phyloP scores from a whole-genome alignment of 1,139 yeast genomes.

The Chernovozyma sophiae-reginae region DNA sequence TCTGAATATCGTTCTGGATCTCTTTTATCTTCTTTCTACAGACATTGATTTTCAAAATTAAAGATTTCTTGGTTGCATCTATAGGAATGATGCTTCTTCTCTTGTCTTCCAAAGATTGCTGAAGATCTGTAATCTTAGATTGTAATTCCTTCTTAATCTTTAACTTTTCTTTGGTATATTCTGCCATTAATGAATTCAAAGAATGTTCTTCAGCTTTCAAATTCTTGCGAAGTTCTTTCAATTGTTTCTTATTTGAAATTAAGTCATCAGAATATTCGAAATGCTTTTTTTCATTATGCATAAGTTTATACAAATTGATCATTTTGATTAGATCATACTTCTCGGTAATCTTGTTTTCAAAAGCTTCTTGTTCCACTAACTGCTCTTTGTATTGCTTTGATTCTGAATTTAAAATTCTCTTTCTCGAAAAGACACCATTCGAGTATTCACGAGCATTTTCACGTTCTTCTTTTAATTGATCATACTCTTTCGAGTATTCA shows the following conservation, averaged over 20 bases:
- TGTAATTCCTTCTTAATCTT: slow-evolving; percentile 35
- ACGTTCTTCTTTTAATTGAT: slow-evolving; percentile 57
- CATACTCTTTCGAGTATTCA: slow-evolving; percentile 66
- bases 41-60: slow-evolving; percentile 43
- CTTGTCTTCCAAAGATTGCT: slow-evolving; percentile 39
- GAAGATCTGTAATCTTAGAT: slow-evolving; percentile 34
- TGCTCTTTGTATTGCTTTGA: slow-evolving; percentile 79
- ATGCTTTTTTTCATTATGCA: slow-evolving; percentile 56
- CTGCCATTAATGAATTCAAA: slow-evolving; percentile 31
- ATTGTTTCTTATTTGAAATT: slow-evolving; percentile 16
- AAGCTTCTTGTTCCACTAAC: slow-evolving; percentile 65
- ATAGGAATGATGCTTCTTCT: slow-evolving; percentile 54
- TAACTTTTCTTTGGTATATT: slow-evolving; percentile 46
- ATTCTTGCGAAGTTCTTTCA: slow-evolving; percentile 20
- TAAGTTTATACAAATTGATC: slow-evolving; percentile 62
- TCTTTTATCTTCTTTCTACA: slow-evolving; percentile 52
- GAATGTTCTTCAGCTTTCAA: slow-evolving; percentile 21
- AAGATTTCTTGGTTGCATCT: slow-evolving; percentile 49
- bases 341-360: slow-evolving; percentile 53
- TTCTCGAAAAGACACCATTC: slow-evolving; percentile 62
- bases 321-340: slow-evolving; percentile 43
- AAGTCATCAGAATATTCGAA: slow-evolving; percentile 22
- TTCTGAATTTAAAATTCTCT: slow-evolving; percentile 71
- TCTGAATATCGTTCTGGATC: slow-evolving; percentile 46
- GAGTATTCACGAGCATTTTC: slow-evolving; percentile 67